phyloP scores from a whole-genome alignment of 768 basidiomycete species.

The Sarcodon aspratus region DNA sequence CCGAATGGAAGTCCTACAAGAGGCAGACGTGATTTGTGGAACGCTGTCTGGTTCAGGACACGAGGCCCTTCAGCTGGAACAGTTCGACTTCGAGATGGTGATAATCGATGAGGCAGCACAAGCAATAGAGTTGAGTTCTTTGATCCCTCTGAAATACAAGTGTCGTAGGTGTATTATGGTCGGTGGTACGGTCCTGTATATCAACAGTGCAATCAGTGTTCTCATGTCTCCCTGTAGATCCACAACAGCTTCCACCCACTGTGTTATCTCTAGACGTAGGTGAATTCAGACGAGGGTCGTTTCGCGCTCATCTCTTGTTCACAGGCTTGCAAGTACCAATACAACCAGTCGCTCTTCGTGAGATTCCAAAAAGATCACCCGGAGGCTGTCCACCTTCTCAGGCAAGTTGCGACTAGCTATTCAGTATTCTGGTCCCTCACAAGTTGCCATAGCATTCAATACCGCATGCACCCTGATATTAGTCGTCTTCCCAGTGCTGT shows the following conservation, averaged over 20 bases:
- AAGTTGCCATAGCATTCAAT: slow-evolving; percentile 70
- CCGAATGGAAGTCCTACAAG: slow-evolving; percentile 63
- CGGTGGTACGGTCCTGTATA: slow-evolving; percentile 41
- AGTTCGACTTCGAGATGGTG: slow-evolving; percentile 86
- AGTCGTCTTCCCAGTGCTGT: slow-evolving; percentile 78
- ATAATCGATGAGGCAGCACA: slow-evolving; percentile 99
- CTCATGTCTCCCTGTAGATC: slow-evolving; percentile 32
- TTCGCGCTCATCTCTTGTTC: slow-evolving; percentile 11
- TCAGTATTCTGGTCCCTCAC: neutral
- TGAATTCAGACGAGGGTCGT: neutral
- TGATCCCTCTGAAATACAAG: slow-evolving; percentile 89
- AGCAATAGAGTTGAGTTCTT: slow-evolving; percentile 85
- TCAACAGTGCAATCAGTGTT: neutral
- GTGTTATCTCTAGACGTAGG: slow-evolving; percentile 54
- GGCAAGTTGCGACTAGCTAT: slow-evolving; percentile 30
- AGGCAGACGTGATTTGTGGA: slow-evolving; percentile 89
- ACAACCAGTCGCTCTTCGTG: slow-evolving; percentile 90
- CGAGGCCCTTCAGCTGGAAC: slow-evolving; percentile 51
- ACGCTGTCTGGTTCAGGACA: slow-evolving; percentile 93
- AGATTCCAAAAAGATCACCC: slow-evolving; percentile 72
- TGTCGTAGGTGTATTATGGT: slow-evolving; percentile 85
- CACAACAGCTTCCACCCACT: slow-evolving; percentile 94
- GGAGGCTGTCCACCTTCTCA: slow-evolving; percentile 84
- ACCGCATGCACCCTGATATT: slow-evolving; percentile 98
- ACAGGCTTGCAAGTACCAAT: slow-evolving; percentile 58